Evolutionary conservation across 768 basidiomycete species (phyloP).

Genomic region (Termitomyces eurrhizus): DNA sequence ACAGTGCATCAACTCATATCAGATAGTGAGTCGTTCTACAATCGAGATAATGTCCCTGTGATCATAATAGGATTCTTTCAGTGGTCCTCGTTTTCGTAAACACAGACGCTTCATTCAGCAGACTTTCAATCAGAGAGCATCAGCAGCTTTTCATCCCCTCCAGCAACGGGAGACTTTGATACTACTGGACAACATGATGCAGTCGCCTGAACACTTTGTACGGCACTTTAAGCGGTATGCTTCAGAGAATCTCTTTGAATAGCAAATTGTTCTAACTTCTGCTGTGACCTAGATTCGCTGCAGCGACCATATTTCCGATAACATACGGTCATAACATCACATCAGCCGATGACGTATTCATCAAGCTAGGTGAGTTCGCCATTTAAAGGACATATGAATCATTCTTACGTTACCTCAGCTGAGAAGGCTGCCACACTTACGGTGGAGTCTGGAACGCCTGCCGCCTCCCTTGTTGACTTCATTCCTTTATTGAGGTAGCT

Average conservation of each 20-base stretch:
- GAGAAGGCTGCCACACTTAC: constrained; percentile 44
- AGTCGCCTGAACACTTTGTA: constrained; percentile 34
- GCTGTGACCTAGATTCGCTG: constrained; percentile 34
- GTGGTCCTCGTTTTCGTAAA: constrained; percentile 48
- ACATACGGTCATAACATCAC: constrained; percentile 44
- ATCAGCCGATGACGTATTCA: constrained; percentile 40
- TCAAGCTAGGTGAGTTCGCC: constrained; percentile 34
- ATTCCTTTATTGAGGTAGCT: constrained; percentile 40
- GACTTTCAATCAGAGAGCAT: constrained; percentile 41
- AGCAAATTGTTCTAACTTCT: neutral
- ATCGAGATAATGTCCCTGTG: neutral
- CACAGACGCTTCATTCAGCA: constrained; percentile 50
- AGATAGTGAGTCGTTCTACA: constrained; percentile 34
- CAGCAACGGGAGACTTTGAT: constrained; percentile 39
- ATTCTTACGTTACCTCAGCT: constrained; percentile 24
- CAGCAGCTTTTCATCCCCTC: constrained; percentile 34
- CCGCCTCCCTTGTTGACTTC: constrained; percentile 46
- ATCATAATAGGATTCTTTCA: constrained; percentile 14
- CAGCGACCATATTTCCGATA: constrained; percentile 44
- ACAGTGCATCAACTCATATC: constrained; percentile 41
- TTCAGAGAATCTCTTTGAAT: neutral
- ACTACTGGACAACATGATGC: constrained; percentile 36
- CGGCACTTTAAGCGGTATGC: constrained; percentile 41
- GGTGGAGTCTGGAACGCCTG: constrained; percentile 41
- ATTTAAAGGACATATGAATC: constrained; percentile 1